A percentile compares a stretch with the other conserved stretches of the same genome.
These are phyloP conservation scores for Beverwykella pulmonaria DNA, from an alignment of 495 filamentous ascomycete species.

Conservation along the genomic window DNA sequence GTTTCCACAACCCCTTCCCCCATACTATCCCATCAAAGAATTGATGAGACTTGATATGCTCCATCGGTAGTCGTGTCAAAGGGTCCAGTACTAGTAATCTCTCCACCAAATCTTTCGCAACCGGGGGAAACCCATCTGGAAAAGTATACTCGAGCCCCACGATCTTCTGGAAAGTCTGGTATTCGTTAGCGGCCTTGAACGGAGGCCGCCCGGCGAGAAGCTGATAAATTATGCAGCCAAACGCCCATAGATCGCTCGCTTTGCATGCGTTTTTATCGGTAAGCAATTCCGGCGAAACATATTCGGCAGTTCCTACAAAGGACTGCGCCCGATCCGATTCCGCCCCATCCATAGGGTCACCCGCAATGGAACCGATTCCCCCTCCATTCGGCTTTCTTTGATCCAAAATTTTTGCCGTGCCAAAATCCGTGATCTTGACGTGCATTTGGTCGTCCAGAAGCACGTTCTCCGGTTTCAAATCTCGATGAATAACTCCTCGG, in stretches of 20 bases:
- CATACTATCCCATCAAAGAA: conserved; percentile 93
- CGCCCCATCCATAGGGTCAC: conserved; percentile 57
- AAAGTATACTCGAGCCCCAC: conserved; percentile 93
- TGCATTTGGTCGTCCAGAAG: conserved; percentile 94
- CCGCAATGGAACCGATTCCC: conserved; percentile 36
- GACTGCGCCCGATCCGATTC: conserved; percentile 80
- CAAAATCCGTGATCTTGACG: conserved; percentile 98
- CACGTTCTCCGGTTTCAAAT: conserved; percentile 97
- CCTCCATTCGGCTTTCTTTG: conserved; percentile 53
- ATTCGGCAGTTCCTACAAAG: conserved; percentile 98
- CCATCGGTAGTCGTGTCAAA: conserved; percentile 80
- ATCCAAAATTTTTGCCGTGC: conserved; percentile 90
- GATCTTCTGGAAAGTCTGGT: conserved; percentile 98
- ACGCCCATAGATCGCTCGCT: conserved; percentile 97
- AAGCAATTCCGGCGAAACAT: conserved; percentile 94
- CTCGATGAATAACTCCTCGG: conserved; percentile 92
- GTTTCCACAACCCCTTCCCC: conserved; percentile 84
- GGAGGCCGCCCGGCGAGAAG: conserved; percentile 89
- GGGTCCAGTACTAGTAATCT: conserved; percentile 91
- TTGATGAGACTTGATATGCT: conserved; percentile 95
- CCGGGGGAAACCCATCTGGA: conserved; percentile 82
- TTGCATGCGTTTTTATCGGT: conserved; percentile 97
- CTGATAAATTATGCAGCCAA: conserved; percentile 99
- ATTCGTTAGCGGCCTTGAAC: conserved; percentile 97
- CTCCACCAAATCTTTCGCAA: conserved; percentile 90